Conservation (phyloP, 306 rosid genomes). For the Vigna angularis region DNA sequence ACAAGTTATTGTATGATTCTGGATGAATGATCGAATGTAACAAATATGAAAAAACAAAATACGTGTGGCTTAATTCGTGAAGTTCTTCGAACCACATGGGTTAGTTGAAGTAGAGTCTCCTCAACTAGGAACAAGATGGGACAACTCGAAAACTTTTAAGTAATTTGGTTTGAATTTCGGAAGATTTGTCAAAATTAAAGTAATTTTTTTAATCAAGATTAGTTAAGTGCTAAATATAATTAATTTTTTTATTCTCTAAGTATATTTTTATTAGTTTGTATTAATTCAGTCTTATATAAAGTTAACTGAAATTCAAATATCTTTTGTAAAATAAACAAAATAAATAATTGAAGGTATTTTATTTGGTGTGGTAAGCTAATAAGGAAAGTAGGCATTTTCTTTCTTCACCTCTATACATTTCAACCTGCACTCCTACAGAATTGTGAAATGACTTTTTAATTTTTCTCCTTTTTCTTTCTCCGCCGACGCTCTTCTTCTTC, state of each 20-base stretch:
- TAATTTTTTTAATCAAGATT: background rate
- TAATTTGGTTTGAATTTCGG: background rate
- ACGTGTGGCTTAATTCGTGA: background rate
- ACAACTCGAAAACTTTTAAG: background rate
- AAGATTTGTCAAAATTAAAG: background rate
- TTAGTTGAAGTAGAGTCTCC: slow-evolving; percentile 6
- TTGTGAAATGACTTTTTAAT: no score
- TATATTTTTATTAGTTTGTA: no score
- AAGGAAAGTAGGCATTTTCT: no score
- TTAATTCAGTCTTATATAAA: no score
- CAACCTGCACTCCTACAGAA: no score
- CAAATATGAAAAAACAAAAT: slow-evolving; percentile 21
- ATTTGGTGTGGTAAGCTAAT: no score
- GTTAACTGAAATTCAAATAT: no score
- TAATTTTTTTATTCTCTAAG: background rate
- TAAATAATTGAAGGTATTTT: no score
- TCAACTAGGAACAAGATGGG: background rate
- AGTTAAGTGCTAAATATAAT: background rate
- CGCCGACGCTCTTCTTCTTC: no score
- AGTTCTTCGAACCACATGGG: slow-evolving; percentile 19
- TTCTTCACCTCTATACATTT: no score
- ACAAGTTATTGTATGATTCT: background rate
- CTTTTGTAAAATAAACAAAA: no score
- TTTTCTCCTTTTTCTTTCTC: no score
- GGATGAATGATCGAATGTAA: slow-evolving; percentile 15